Base-by-base conservation (phyloP, 139 green algal genomes). In the Nannochloris sp. region DNA sequence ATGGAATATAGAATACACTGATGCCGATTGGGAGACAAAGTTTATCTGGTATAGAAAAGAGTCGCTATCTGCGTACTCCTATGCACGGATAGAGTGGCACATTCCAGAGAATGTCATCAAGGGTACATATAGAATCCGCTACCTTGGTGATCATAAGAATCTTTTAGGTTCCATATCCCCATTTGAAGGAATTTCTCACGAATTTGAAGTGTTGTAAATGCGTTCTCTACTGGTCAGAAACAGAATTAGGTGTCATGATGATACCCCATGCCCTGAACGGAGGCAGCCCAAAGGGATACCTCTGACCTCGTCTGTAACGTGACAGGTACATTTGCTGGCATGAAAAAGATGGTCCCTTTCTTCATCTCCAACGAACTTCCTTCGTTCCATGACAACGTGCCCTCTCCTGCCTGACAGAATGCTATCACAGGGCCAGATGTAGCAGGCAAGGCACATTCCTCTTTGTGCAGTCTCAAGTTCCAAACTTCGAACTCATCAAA, bases 401-500 rank as follows among this genome's bases (percentile, higher is more conserved):
- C n/a, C n/a, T 21, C 46, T 12, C 46, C 46, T 19, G 51, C 14
- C 29, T 25, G 24, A 19, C 9, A 19, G 29, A 18, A 29, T 10
- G 6, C 29, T 19, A 51, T 62, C 18, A n/a, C 49, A 8, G 40
- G 25, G 6, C 18, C 64, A 29, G 7, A n/a, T 19, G 18, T 25
- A 53, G 11, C 16, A 21, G 18, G 18, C 46, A 53, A 19, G 5
- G 14, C n/a, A n/a, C 23, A 27, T n/a, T 9, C 25, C 12, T 29
- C 15, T 43, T 29, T 7, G 3, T 66, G 37, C 4, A 18, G n/a
- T 18, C 23, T 34, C 44, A 95, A 78, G 64, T 88, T 80, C 90
- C 88, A 97, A 68, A 97, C 86, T 72, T 97, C 91, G 74, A 97
- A 88, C 77, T 97, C 91, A 55, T 95, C 85, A 66, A 95, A 92